Evolutionary conservation across 1,284 basidiomycete genomes (phyloP), one percentile per base, ranked within the genome.

Genomic region (Ceratobasidium papillatum): DNA sequence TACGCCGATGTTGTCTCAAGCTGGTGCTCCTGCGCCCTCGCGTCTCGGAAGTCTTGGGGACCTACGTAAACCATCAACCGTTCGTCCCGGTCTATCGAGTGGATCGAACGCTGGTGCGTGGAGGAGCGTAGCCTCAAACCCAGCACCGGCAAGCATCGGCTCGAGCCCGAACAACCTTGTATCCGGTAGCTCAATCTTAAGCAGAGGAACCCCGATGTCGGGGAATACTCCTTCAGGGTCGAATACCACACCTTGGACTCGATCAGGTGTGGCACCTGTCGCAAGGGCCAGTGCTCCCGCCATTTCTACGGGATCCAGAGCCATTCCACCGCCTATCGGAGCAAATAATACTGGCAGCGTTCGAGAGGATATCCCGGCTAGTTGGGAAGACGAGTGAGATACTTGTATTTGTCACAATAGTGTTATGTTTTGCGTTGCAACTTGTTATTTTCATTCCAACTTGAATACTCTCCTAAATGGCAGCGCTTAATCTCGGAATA

Each of bases 1-100:
- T 0, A 81, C 79, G 0, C 92, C 93, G 0, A 83, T 90, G 2
- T 85, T 96, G 3, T 94, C 92, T 30, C 69, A 73, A 0, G 79
- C 83, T 3, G 78, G 81, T 38, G 77, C 86, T 19, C 38, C 75
- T 27, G 58, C 77, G 22, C 69, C 69, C 30, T 73, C 69, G 7
- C 69, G 69, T 38, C 69, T 73, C 32, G 69, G 69, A 1, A 73
- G 69, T 30, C 47, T 73, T 36, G 69, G 69, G 14, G 69, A 73
- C 43, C 69, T 73, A 1, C 69, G 69, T 32, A 73, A 73, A 30
- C 69, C 69, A 38, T 47, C 69, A 30, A 30, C 75, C 65, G 68
- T 27, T 25, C 25, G 38, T 19, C 52, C 69, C 41, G 25, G 66
- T 7, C 49, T 47, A 54, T 34, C 68, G 19, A 25, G 38, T 27